phyloP scores from a whole-genome alignment of 2,329 filamentous ascomycete genomes.

The Davidsoniella eucalypti region DNA sequence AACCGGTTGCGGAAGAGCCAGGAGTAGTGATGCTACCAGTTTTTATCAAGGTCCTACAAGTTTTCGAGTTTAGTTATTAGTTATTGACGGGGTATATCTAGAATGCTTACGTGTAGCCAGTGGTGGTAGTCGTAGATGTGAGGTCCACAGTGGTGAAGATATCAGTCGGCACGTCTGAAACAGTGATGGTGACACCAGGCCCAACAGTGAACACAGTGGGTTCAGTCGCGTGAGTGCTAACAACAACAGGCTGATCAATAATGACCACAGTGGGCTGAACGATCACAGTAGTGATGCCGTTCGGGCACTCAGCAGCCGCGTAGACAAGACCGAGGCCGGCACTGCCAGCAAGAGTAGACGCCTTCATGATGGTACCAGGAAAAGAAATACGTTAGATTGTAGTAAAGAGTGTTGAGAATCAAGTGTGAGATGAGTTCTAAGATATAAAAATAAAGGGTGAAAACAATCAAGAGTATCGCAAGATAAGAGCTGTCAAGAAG shows the following conservation, averaged over 20 bases:
- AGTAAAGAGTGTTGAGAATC: not conserved
- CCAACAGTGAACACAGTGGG: conserved; percentile 8
- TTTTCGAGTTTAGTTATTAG: not conserved
- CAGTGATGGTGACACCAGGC: conserved; percentile 4
- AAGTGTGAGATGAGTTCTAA: not conserved
- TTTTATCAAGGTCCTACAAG: not conserved
- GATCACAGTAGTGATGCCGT: conserved; percentile 4
- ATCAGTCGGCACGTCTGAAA: conserved; percentile 7
- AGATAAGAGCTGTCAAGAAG: not conserved
- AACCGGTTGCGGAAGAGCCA: not conserved
- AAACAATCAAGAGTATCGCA: not conserved
- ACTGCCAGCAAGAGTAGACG: conserved; percentile 8
- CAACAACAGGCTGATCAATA: not conserved
- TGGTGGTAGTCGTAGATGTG: conserved; percentile 5
- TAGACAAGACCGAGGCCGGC: conserved; percentile 10
- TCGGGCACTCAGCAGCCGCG: conserved; percentile 5
- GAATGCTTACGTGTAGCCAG: conserved; percentile 7
- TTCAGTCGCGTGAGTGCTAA: conserved; percentile 4
- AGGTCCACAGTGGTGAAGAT: conserved; percentile 6
- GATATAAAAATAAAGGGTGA: not conserved
- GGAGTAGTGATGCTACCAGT: not conserved
- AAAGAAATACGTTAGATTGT: not conserved
- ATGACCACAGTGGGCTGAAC: conserved; percentile 8
- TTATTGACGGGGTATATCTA: not conserved
- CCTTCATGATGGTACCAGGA: conserved; percentile 4